Percentiles rank a stretch among this genome's conserved stretches.
Evolutionary conservation across 352 stramenopile genomes (phyloP).

Genomic region (Thalassiosira allenii): DNA sequence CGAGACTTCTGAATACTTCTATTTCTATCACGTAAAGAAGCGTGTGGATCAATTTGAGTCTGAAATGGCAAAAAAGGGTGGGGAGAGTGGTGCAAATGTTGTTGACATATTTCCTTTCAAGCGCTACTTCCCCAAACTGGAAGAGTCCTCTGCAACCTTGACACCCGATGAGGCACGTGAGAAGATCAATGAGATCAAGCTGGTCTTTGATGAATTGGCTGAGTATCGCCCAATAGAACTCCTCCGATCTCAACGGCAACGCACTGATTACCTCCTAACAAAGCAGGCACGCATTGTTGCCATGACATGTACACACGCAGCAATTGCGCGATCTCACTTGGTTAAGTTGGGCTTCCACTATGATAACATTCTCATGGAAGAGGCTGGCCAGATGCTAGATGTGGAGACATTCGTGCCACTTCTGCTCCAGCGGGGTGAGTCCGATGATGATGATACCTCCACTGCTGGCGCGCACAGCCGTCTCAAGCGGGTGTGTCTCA

Average conservation of each 20-base stretch:
- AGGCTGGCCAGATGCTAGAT: conserved; percentile 95
- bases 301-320: conserved; percentile 96
- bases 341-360: conserved; percentile 90
- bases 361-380: conserved; percentile 94
- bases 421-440: conserved; percentile 88
- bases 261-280: conserved; percentile 93
- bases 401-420: conserved; percentile 93
- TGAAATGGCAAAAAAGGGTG: conserved; percentile 5
- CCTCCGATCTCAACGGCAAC: conserved; percentile 91
- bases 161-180: conserved; percentile 59
- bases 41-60: conserved; percentile 85
- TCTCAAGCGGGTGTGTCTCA: conserved; percentile 94
- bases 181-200: conserved; percentile 87
- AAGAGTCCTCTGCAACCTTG: conserved; percentile 22
- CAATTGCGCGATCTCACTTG: conserved; percentile 89
- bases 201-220: conserved; percentile 92
- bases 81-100: conserved; percentile 37
- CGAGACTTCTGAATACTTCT: conserved; percentile 96
- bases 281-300: conserved; percentile 93
- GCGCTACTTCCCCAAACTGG: conserved; percentile 74
- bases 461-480: conserved; percentile 59
- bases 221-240: conserved; percentile 96
- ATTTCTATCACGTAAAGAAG: conserved; percentile 90
- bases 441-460: conserved; percentile 51
- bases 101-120: conserved; percentile 83